phyloP scores from a whole-genome alignment of 1,139 yeast genomes.

The Suhomyces bolitotheri region DNA sequence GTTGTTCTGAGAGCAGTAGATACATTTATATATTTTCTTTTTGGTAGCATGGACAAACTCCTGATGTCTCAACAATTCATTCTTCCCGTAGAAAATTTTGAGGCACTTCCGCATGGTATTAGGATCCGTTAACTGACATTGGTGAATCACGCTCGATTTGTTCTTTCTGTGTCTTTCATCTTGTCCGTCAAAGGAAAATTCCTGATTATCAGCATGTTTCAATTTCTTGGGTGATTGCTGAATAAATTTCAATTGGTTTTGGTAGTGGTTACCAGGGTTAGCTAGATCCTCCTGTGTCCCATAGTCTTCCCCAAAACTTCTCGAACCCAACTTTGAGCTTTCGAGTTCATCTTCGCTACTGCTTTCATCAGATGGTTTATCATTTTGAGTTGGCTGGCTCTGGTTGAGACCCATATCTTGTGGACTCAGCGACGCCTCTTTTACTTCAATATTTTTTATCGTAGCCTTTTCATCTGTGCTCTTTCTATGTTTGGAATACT shows the following conservation, averaged over 20 bases:
- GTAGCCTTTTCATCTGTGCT: not conserved
- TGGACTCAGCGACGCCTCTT: not conserved
- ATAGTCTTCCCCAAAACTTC: not conserved
- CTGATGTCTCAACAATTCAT: slow-evolving; percentile 47
- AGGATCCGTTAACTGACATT: slow-evolving; percentile 44
- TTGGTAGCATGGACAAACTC: slow-evolving; percentile 52
- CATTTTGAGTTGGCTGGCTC: slow-evolving; percentile 13
- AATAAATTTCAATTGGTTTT: slow-evolving; percentile 13
- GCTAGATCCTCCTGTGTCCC: slow-evolving; percentile 2
- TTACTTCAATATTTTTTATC: not conserved
- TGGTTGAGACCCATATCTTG: too few relatives aligned
- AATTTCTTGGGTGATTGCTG: slow-evolving; percentile 13
- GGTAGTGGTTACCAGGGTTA: slow-evolving; percentile 2
- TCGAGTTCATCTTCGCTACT: slow-evolving; percentile 18
- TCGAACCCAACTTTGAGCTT: not conserved
- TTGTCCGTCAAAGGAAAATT: slow-evolving; percentile 9
- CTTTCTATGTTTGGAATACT: not conserved
- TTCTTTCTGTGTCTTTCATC: slow-evolving; percentile 23
- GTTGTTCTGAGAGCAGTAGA: slow-evolving; percentile 41
- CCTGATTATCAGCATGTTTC: slow-evolving; percentile 6
- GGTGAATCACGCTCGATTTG: slow-evolving; percentile 40
- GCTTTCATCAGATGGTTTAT: slow-evolving; percentile 19
- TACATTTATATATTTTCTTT: slow-evolving; percentile 45
- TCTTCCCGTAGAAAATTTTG: slow-evolving; percentile 48
- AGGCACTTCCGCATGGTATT: slow-evolving; percentile 32